phyloP scores from a whole-genome alignment of 129 eudicot species.

The Deinandra increscens region DNA sequence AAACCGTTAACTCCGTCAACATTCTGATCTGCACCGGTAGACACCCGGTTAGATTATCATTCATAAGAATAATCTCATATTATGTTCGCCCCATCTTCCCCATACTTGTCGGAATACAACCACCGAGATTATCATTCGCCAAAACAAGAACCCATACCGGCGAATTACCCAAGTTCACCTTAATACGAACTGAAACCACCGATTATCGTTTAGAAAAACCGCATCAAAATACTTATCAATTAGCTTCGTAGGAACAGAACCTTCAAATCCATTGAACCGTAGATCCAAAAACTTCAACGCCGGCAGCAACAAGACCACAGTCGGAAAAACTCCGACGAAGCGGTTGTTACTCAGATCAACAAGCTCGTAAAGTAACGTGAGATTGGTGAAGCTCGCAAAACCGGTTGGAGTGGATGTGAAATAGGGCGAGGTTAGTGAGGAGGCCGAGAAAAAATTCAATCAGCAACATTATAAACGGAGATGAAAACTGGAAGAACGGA shows the following conservation, averaged over 20 bases:
- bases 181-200: conserved; percentile 43
- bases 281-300: conserved; percentile 51
- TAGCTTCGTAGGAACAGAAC: conserved; percentile 48
- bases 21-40: conserved; percentile 61
- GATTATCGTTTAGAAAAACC: conserved; percentile 63
- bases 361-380: conserved; percentile 47
- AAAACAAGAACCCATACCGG: conserved; percentile 68
- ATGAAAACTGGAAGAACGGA: too few species aligned
- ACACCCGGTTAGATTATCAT: conserved; percentile 52
- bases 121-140: conserved; percentile 61
- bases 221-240: conserved; percentile 77
- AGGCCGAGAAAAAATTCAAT: too few species aligned
- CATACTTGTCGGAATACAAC: conserved; percentile 68
- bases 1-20: conserved; percentile 52
- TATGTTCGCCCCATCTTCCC: conserved; percentile 54
- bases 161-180: conserved; percentile 57
- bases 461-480: too few species aligned
- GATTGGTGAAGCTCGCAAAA: conserved; percentile 44
- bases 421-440: conserved; percentile 53
- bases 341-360: conserved; percentile 67
- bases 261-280: conserved; percentile 60
- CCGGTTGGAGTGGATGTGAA: conserved; percentile 67
- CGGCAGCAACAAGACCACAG: conserved; percentile 47
- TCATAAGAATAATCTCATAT: conserved; percentile 53
- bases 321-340: conserved; percentile 57